Percentiles rank a stretch among this genome's conserved stretches.
Evolutionary conservation across 768 basidiomycete genomes (phyloP).

Genomic region (Candolleomyces aberdarensis): DNA sequence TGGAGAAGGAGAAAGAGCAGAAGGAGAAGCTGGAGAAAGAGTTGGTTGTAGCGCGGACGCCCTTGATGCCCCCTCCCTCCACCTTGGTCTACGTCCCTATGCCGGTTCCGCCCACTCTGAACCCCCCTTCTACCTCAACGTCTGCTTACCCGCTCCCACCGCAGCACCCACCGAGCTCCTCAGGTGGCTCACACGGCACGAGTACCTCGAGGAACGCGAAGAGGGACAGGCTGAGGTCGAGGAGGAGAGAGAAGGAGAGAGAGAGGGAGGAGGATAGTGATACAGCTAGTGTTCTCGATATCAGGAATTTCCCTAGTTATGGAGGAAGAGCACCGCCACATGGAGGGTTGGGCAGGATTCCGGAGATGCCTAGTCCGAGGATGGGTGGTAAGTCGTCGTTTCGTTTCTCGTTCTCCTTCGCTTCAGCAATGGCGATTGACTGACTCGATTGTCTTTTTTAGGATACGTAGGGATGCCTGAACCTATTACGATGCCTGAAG

Average conservation of each 20-base stretch:
- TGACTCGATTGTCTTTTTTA: too few relatives aligned
- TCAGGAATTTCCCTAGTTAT: neutral
- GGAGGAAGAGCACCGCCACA: neutral
- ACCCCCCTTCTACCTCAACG: neutral
- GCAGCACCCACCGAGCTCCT: too few relatives aligned
- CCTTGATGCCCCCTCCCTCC: neutral
- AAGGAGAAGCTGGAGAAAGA: conserved; percentile 2
- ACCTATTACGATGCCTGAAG: neutral
- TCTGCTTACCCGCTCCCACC: neutral
- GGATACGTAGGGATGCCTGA: neutral
- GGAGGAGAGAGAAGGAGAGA: neutral
- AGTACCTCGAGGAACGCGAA: too few relatives aligned
- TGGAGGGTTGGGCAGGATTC: neutral
- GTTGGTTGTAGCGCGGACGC: neutral
- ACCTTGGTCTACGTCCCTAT: neutral
- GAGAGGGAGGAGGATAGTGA: neutral
- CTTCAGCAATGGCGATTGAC: too few relatives aligned
- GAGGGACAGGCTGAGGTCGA: neutral
- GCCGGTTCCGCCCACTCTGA: neutral
- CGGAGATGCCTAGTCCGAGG: neutral
- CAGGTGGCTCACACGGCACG: too few relatives aligned
- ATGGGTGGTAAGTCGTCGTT: neutral
- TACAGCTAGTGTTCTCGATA: neutral
- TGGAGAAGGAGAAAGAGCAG: conserved; percentile 4
- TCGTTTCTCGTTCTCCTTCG: too few relatives aligned